Percentiles rank a stretch among this genome's conserved stretches.
These are phyloP conservation scores for Cercospora sojina DNA, from an alignment of 2,329 filamentous ascomycete genomes.

Conservation along the genomic window DNA sequence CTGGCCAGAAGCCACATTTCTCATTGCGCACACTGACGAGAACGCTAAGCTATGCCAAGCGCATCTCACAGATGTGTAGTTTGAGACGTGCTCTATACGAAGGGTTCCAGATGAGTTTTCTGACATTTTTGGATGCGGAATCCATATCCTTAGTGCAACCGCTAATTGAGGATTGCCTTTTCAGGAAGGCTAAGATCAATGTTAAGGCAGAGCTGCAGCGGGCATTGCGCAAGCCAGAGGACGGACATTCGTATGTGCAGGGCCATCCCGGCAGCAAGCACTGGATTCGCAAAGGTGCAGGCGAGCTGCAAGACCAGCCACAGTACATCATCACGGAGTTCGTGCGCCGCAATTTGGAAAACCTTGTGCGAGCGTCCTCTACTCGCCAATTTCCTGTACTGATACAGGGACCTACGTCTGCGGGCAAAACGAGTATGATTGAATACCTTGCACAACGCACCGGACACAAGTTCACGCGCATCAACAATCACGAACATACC, in stretches of 20 bases:
- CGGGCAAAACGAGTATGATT: conserved; percentile 99
- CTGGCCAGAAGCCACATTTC: conserved; percentile 94
- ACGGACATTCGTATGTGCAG: conserved; percentile 75
- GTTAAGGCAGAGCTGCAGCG: conserved; percentile 72
- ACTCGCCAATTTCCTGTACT: conserved; percentile 90
- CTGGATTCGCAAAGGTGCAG: conserved; percentile 78
- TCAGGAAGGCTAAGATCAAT: conserved; percentile 64
- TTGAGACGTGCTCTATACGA: conserved; percentile 85
- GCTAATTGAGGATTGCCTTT: conserved; percentile 75
- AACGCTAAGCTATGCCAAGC: conserved; percentile 81
- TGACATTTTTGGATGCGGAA: conserved; percentile 79
- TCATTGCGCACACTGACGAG: conserved; percentile 91
- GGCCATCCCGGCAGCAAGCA: conserved; percentile 38
- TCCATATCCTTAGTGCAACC: conserved; percentile 79
- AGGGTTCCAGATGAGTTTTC: conserved; percentile 96
- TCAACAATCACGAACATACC: conserved; percentile 99
- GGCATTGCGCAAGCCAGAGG: conserved; percentile 71
- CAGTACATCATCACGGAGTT: conserved; percentile 98
- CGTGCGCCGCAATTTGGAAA: conserved; percentile 90
- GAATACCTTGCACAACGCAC: conserved; percentile 96
- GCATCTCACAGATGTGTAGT: conserved; percentile 80
- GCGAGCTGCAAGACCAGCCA: conserved; percentile 66
- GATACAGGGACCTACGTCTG: conserved; percentile 93
- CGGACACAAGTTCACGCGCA: conserved; percentile 94
- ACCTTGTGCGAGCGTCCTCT: conserved; percentile 88